Evolutionary conservation across 202 grass and related monocot genomes (phyloP).

Genomic region (Setaria italica): DNA sequence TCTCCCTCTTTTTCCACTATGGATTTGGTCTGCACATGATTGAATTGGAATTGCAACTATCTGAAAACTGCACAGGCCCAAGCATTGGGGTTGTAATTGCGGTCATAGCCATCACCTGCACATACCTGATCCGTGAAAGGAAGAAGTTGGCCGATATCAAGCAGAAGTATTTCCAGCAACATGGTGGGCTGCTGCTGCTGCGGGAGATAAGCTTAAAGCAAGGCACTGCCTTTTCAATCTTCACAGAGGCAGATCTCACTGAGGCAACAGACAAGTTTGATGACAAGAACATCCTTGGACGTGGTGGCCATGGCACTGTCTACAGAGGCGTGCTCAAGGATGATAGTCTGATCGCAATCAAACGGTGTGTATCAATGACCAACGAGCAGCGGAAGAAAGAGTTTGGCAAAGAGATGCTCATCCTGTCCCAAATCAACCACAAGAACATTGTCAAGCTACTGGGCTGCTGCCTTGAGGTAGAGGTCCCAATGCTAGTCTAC

Average conservation of each 20-base stretch:
- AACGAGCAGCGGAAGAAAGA: conserved; percentile 42
- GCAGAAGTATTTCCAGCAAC: conserved; percentile 49
- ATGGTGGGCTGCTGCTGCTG: conserved; percentile 45
- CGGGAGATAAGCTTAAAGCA: conserved; percentile 40
- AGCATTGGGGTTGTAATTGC: not conserved
- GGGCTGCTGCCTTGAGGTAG: conserved; percentile 54
- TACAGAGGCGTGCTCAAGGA: not conserved
- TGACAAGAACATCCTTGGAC: conserved; percentile 27
- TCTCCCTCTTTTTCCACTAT: no score
- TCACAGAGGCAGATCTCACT: conserved; percentile 44
- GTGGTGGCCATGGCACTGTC: not conserved
- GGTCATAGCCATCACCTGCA: not conserved
- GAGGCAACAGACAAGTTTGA: conserved; percentile 50
- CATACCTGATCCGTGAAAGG: conserved; percentile 22
- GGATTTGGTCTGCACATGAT: no score
- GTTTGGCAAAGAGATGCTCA: conserved; percentile 56
- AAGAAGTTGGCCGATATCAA: conserved; percentile 39
- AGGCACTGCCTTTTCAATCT: conserved; percentile 23
- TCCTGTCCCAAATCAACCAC: conserved; percentile 55
- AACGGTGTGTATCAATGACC: conserved; percentile 42
- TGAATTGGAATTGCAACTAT: no score
- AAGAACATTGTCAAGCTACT: conserved; percentile 58
- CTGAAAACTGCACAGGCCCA: no score
- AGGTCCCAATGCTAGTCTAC: conserved; percentile 56
- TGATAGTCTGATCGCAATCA: conserved; percentile 3